A percentile compares a stretch with the other conserved stretches of the same genome.
Conservation (phyloP, 495 filamentous ascomycete genomes). For the Daldinia bambusicola region DNA sequence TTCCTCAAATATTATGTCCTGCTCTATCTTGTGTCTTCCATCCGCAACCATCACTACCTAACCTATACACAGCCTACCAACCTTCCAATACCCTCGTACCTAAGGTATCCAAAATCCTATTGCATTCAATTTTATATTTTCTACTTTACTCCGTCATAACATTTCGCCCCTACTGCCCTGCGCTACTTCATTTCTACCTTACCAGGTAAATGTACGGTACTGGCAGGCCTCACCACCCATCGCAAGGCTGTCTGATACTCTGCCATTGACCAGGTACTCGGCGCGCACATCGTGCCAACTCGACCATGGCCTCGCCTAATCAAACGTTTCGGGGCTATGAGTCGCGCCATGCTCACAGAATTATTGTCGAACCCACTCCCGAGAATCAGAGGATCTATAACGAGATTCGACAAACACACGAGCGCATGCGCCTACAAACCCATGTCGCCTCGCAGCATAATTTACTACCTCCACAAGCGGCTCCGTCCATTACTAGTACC, state of each 20-base stretch:
- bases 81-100: not conserved
- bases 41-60: slow-evolving; percentile 19
- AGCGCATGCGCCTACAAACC: slow-evolving; percentile 34
- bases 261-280: slow-evolving; percentile 1
- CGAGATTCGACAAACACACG: slow-evolving; percentile 42
- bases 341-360: slow-evolving; percentile 18
- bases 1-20: slow-evolving; percentile 32
- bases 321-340: slow-evolving; percentile 21
- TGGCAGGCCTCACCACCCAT: slow-evolving; percentile 15
- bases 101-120: slow-evolving; percentile 9
- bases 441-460: slow-evolving; percentile 39
- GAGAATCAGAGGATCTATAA: slow-evolving; percentile 54
- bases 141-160: slow-evolving; percentile 10
- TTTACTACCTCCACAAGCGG: slow-evolving; percentile 19
- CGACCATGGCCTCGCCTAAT: slow-evolving; percentile 27
- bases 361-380: slow-evolving; percentile 44
- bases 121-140: slow-evolving; percentile 15
- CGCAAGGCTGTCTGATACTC: slow-evolving; percentile 25
- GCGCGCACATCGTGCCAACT: slow-evolving; percentile 9
- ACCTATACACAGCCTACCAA: slow-evolving; percentile 23
- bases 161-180: slow-evolving; percentile 25
- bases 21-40: slow-evolving; percentile 25
- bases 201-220: slow-evolving; percentile 15
- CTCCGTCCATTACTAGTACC: slow-evolving; percentile 39
- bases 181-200: slow-evolving; percentile 14